Evolutionary conservation across 371 early-diverging fungal species (phyloP).

Genomic region (Rhizopus arrhizus): DNA sequence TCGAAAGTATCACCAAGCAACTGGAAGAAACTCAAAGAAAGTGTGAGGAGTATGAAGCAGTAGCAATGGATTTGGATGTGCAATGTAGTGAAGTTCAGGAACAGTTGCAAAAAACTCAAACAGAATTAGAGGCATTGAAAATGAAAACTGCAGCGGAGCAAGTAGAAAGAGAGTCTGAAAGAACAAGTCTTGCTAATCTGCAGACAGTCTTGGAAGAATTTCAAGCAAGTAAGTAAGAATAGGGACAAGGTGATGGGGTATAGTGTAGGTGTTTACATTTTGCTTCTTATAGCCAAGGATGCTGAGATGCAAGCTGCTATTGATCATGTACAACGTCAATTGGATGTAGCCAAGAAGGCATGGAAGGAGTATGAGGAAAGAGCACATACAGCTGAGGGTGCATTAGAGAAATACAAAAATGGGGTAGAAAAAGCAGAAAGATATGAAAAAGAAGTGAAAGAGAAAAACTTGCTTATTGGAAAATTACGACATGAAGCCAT

Average conservation of each 20-base stretch:
- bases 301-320: conserved; percentile 80
- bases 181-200: conserved; percentile 75
- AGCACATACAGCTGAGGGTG: conserved; percentile 63
- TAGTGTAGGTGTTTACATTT: background rate
- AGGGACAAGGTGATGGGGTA: background rate
- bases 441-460: conserved; percentile 73
- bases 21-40: conserved; percentile 31
- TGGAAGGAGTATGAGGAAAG: conserved; percentile 64
- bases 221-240: conserved; percentile 64
- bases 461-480: conserved; percentile 75
- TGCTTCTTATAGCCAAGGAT: conserved; percentile 56
- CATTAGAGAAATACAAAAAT: conserved; percentile 57
- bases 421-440: conserved; percentile 64
- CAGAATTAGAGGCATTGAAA: conserved; percentile 47
- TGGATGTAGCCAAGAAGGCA: conserved; percentile 53
- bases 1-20: conserved; percentile 21
- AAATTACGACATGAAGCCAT: conserved; percentile 83
- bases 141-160: conserved; percentile 32
- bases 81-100: conserved; percentile 56
- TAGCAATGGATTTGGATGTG: conserved; percentile 60
- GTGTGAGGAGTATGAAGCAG: conserved; percentile 66
- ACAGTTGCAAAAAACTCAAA: conserved; percentile 32
- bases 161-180: conserved; percentile 60
- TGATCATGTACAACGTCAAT: conserved; percentile 65
- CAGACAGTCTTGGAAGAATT: conserved; percentile 87